Evolutionary conservation across 306 rosid species (phyloP).

Genomic region (Comarum palustre): DNA sequence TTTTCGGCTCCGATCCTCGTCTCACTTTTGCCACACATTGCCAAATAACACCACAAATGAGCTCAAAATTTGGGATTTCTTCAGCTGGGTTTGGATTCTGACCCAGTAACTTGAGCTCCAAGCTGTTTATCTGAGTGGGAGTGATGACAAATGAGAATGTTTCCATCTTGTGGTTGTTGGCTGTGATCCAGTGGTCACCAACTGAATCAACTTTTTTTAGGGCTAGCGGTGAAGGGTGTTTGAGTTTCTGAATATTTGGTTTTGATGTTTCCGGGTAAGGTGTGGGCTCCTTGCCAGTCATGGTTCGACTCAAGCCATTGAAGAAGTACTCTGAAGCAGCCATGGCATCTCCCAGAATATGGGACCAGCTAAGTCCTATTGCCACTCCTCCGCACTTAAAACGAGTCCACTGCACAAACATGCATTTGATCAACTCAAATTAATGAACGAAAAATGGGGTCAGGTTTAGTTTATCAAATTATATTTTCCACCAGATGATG

Average conservation of each 20-base stretch:
- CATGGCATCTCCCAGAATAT: slow-evolving; percentile 59
- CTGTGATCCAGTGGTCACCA: slow-evolving; percentile 73
- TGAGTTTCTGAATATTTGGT: not conserved
- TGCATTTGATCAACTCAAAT: not conserved
- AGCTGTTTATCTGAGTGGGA: slow-evolving; percentile 34
- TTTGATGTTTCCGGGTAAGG: slow-evolving; percentile 25
- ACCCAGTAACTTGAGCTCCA: slow-evolving; percentile 1
- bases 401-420: slow-evolving; percentile 43
- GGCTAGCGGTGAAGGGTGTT: slow-evolving; percentile 28
- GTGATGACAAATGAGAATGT: slow-evolving; percentile 53
- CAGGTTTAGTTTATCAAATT: not conserved
- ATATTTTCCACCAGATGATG: not conserved
- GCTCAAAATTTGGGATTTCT: slow-evolving; percentile 54
- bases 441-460: not conserved
- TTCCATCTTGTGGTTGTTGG: slow-evolving; percentile 60
- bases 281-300: slow-evolving; percentile 17
- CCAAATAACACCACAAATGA: slow-evolving; percentile 69
- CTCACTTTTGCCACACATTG: slow-evolving; percentile 47
- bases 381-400: slow-evolving; percentile 74
- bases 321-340: slow-evolving; percentile 48
- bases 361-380: slow-evolving; percentile 84
- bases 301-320: slow-evolving; percentile 33
- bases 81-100: slow-evolving; percentile 11
- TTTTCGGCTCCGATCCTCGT: slow-evolving; percentile 40
- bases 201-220: slow-evolving; percentile 51